These are phyloP conservation scores for Gastrodia elata DNA, from an alignment of 106 monocot genomes.

Conservation along the genomic window DNA sequence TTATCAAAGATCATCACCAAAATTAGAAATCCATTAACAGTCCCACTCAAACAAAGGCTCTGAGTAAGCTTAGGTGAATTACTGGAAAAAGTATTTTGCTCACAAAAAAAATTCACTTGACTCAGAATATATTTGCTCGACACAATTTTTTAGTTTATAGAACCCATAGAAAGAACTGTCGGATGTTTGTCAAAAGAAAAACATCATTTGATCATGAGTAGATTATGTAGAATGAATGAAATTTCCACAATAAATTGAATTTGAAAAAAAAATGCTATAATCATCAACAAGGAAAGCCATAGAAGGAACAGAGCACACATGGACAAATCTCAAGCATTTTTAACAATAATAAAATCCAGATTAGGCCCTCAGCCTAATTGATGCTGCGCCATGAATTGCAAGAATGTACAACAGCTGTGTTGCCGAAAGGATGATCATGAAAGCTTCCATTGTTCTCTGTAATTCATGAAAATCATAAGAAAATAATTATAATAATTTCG, in stretches of 20 bases:
- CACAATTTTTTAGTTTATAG: too few relatives aligned
- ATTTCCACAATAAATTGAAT: not conserved
- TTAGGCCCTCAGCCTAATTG: slow-evolving; percentile 8
- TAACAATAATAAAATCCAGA: not conserved
- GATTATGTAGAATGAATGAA: not conserved
- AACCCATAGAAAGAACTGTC: too few relatives aligned
- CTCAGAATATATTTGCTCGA: too few relatives aligned
- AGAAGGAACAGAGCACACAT: not conserved
- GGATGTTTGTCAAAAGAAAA: too few relatives aligned
- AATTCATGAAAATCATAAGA: not conserved
- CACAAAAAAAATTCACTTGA: too few relatives aligned
- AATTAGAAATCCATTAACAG: too few relatives aligned
- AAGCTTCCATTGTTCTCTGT: slow-evolving; percentile 87
- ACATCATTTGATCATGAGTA: not conserved
- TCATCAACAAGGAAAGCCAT: not conserved
- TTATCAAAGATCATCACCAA: too few relatives aligned
- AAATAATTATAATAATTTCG: not conserved
- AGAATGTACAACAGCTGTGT: slow-evolving; percentile 65
- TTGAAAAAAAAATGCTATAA: not conserved
- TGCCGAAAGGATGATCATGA: slow-evolving; percentile 66
- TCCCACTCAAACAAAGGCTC: too few relatives aligned
- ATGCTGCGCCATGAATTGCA: slow-evolving; percentile 35
- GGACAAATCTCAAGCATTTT: not conserved
- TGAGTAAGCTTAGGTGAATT: too few relatives aligned
- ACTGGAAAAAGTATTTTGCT: too few relatives aligned